Evolutionary conservation across 2,329 filamentous ascomycete genomes (phyloP), one percentile per base, ranked within the genome.

Genomic region (Pseudogymnoascus sp.): DNA sequence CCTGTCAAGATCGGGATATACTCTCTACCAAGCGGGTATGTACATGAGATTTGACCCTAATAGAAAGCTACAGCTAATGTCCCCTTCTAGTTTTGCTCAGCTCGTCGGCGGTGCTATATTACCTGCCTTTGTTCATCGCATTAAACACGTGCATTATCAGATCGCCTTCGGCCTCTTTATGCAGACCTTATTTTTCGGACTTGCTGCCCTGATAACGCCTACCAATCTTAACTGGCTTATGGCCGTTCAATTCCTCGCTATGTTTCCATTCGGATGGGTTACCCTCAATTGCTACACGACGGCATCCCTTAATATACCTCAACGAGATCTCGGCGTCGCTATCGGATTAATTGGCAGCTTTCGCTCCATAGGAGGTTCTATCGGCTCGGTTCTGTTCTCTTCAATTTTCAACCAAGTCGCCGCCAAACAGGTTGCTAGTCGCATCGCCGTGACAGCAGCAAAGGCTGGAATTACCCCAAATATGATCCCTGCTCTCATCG

Each of bases 331-430:
- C 25, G 78, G 78, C 12, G 73, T 80, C 18, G 78, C 70, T 60
- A 78, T 68, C n/a, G 78, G 78, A 14, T 72, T 80, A 18, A 76
- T 80, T 18, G 78, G 79, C 6, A 78, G 77, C 9, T 78, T 81
- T 63, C 76, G 79, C 37, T 76, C 75, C 8, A 72, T 77, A 1
- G 77, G 76, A 12, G 76, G 75, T 37, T 72, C 75, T 53, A 68
- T 78, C n/a, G 72, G 75, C 1, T 72, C 73, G 63, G 73, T 74
- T 18, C 66, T 78, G 36, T 77, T 76, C 67, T 66, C 66, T 4
- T 74, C 73, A 12, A 70, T 79, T 46, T 70, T 74, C 67, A 38
- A 59, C 2, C 66, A 67, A 40, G 61, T 60, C 5, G 64, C 63
- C 9, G 53, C 61, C 7, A 65, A 67, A 36, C 42, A 63, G 60